Percentiles rank a stretch among this genome's conserved stretches.
Evolutionary conservation across 257 asterid genomes (phyloP).

Genomic region (Echium plantagineum): DNA sequence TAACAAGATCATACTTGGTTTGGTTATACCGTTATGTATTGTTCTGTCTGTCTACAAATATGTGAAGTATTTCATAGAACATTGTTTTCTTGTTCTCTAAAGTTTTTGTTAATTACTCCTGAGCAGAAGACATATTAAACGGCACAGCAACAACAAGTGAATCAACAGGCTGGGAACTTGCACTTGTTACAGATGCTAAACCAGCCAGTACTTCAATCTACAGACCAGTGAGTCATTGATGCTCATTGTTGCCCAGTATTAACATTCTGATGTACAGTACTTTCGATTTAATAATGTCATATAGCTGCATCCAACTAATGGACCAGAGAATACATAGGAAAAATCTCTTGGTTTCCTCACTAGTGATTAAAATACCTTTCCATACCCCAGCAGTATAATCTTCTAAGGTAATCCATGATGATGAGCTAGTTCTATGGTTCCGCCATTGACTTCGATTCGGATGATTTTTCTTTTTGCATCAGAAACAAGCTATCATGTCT

Average conservation of each 20-base stretch:
- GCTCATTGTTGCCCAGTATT: background rate
- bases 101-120: background rate
- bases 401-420: no score
- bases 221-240: slow-evolving; percentile 8
- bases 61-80: background rate
- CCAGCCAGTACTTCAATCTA: slow-evolving; percentile 8
- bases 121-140: slow-evolving; percentile 16
- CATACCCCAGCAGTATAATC: no score
- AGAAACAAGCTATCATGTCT: background rate
- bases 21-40: no score
- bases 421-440: no score
- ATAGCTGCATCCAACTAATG: no score
- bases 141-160: slow-evolving; percentile 24
- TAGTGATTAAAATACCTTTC: no score
- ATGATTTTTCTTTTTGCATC: background rate
- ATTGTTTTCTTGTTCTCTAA: background rate
- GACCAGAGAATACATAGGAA: no score
- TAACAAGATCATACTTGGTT: no score
- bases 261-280: background rate
- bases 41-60: background rate
- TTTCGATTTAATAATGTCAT: background rate
- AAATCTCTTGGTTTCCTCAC: no score
- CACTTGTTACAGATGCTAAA: slow-evolving; percentile 27
- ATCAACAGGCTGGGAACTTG: slow-evolving; percentile 56
- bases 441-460: background rate